Conservation (phyloP, 345 rosid species). For the Gossypium australe region DNA sequence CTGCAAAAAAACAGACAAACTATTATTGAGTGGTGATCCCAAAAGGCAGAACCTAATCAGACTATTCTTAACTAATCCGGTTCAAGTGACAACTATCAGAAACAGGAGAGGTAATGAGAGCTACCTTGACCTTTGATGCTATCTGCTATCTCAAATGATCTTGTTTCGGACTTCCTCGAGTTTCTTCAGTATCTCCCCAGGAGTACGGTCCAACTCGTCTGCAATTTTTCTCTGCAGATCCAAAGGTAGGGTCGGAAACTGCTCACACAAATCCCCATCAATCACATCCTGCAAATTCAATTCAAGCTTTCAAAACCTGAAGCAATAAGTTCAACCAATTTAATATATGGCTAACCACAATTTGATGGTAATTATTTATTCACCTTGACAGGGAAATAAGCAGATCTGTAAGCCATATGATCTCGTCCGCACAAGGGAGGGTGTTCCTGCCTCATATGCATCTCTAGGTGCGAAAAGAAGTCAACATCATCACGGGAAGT, state of each 20-base stretch:
- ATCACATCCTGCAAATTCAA: slow-evolving; percentile 75
- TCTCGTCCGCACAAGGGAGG: slow-evolving; percentile 94
- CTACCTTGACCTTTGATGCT: slow-evolving; percentile 5
- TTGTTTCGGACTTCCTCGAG: slow-evolving; percentile 88
- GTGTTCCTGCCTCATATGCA: slow-evolving; percentile 94
- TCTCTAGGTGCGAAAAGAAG: slow-evolving; percentile 95
- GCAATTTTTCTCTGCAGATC: slow-evolving; percentile 91
- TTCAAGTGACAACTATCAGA: background rate
- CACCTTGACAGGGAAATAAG: slow-evolving; percentile 97
- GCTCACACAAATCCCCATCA: slow-evolving; percentile 97
- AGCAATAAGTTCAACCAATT: background rate
- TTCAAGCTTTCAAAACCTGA: slow-evolving; percentile 11
- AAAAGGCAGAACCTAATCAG: background rate
- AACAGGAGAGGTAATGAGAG: background rate
- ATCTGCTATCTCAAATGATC: slow-evolving; percentile 39
- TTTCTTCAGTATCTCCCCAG: slow-evolving; percentile 95
- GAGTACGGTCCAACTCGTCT: slow-evolving; percentile 89
- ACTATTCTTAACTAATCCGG: background rate
- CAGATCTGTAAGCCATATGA: slow-evolving; percentile 91
- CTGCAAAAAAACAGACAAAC: background rate
- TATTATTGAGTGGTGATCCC: background rate
- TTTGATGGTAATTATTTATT: background rate
- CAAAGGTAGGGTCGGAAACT: slow-evolving; percentile 82
- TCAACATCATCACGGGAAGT: slow-evolving; percentile 93
- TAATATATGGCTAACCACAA: no score